phyloP scores from a whole-genome alignment of 129 eudicot species.

The Artemisia annua region DNA sequence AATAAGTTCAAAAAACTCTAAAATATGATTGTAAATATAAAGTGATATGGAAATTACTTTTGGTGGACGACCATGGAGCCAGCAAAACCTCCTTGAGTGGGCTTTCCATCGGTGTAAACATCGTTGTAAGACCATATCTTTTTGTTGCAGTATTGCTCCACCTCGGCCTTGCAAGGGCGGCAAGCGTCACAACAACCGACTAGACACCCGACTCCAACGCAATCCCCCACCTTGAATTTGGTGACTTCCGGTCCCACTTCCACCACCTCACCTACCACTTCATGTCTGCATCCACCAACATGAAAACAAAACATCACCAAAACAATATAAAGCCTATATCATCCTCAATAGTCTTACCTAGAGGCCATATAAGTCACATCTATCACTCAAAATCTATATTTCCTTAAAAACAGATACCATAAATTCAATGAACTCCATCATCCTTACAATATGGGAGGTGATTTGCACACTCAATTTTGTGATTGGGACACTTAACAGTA shows the following conservation, averaged over 20 bases:
- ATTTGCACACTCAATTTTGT: too few relatives aligned
- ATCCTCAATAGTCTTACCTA: conserved; percentile 1
- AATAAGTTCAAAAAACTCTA: not conserved
- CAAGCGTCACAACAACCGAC: conserved; percentile 81
- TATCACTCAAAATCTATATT: not conserved
- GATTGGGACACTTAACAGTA: too few relatives aligned
- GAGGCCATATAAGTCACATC: not conserved
- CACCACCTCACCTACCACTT: conserved; percentile 92
- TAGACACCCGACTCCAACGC: conserved; percentile 77
- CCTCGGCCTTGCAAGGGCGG: conserved; percentile 63
- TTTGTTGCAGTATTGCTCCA: conserved; percentile 91
- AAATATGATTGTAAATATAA: not conserved
- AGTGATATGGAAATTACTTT: conserved; percentile 45
- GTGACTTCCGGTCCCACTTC: conserved; percentile 85
- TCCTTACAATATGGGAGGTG: too few relatives aligned
- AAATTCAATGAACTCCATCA: too few relatives aligned
- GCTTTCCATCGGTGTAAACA: conserved; percentile 83
- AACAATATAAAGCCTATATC: not conserved
- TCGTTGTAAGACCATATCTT: conserved; percentile 91
- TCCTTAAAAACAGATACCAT: too few relatives aligned
- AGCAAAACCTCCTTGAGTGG: conserved; percentile 97
- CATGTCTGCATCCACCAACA: conserved; percentile 57
- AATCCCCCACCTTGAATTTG: conserved; percentile 68
- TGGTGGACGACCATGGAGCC: conserved; percentile 73
- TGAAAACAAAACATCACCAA: conserved; percentile 3